Conservation (phyloP, 2,329 filamentous ascomycete genomes). For the Alternaria longipes region DNA sequence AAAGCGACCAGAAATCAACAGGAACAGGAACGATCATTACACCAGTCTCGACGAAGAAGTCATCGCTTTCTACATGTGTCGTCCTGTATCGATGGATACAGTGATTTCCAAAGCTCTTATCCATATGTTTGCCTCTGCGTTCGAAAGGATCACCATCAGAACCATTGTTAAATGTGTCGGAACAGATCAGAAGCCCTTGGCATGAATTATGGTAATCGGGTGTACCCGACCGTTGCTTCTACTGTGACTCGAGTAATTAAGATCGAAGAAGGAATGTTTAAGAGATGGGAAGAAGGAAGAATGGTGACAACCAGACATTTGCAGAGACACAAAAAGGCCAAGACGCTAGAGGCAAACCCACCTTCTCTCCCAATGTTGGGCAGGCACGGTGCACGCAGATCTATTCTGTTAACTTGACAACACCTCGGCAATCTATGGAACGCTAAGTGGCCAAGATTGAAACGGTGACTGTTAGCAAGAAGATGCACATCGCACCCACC, state of each 20-base stretch:
- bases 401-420: neutral
- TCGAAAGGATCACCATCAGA: neutral
- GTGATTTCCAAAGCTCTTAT: neutral
- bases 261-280: neutral
- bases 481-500: neutral
- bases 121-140: neutral
- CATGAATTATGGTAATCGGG: neutral
- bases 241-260: neutral
- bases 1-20: neutral
- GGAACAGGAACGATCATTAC: neutral
- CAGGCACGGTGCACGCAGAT: neutral
- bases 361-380: neutral
- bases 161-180: neutral
- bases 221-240: neutral
- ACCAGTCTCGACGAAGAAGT: neutral
- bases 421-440: neutral
- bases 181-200: neutral
- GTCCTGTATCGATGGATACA: neutral
- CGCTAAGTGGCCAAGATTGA: neutral
- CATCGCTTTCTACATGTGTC: neutral
- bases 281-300: neutral
- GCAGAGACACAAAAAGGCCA: neutral
- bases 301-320: neutral
- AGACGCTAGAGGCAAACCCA: neutral
- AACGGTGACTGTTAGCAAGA: neutral